These are phyloP conservation scores for Trichoderma sp. DNA, from an alignment of 2,329 filamentous ascomycete species.

Conservation along the genomic window DNA sequence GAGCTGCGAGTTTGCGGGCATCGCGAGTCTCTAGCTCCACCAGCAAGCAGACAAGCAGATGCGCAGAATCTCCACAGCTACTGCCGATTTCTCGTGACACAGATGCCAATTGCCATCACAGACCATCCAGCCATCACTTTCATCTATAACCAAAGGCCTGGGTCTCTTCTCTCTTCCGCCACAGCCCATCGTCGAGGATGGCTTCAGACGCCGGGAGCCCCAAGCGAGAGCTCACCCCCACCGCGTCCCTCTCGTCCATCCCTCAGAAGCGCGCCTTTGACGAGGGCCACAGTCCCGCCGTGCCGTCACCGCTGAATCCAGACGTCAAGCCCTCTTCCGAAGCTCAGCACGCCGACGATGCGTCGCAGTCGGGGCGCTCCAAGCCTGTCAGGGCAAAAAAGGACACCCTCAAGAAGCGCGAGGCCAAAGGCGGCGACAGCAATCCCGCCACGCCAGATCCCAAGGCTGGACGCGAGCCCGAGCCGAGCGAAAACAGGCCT, in stretches of 20 bases:
- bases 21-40: neutral
- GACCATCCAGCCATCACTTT: neutral
- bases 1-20: neutral
- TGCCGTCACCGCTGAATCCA: constrained; percentile 76
- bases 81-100: neutral
- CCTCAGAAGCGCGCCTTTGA: constrained; percentile 69
- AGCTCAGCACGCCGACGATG: constrained; percentile 51
- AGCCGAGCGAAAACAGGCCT: constrained; percentile 54
- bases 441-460: constrained; percentile 62
- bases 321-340: constrained; percentile 53
- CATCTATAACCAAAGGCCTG: neutral
- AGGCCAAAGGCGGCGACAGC: constrained; percentile 62
- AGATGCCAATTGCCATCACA: neutral
- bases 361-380: constrained; percentile 40
- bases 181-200: constrained; percentile 36
- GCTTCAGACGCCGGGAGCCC: constrained; percentile 45
- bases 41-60: neutral
- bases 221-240: constrained; percentile 49
- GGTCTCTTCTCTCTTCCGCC: neutral
- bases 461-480: constrained; percentile 46
- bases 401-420: constrained; percentile 69
- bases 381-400: constrained; percentile 61
- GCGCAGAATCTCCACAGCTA: neutral
- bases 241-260: constrained; percentile 50
- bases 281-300: constrained; percentile 69